These are phyloP conservation scores for Globisporangium middletonii DNA, from an alignment of 352 stramenopile species.

Conservation along the genomic window DNA sequence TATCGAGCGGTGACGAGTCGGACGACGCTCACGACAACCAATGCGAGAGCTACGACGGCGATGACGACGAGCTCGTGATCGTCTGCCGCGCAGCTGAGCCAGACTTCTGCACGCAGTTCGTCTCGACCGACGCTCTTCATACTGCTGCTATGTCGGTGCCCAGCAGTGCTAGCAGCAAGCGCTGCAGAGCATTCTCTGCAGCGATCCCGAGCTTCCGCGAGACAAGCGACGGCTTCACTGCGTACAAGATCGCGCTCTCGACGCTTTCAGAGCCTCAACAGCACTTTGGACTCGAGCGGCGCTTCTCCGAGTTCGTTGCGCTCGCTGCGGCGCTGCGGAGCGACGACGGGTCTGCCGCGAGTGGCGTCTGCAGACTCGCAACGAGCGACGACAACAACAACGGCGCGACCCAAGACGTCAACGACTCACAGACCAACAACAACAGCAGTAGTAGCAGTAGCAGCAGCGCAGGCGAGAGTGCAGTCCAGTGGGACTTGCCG, in stretches of 20 bases:
- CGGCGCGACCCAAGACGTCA: background rate
- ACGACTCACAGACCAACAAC: background rate
- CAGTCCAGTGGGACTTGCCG: constrained; percentile 56
- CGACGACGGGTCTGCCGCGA: background rate
- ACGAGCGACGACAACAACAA: constrained; percentile 1
- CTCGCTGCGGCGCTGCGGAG: constrained; percentile 38
- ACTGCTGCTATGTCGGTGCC: too few relatives aligned
- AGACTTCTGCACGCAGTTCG: constrained; percentile 66
- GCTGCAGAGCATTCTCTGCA: constrained; percentile 39
- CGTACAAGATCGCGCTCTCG: constrained; percentile 46
- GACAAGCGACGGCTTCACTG: constrained; percentile 57
- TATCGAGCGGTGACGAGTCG: constrained; percentile 3
- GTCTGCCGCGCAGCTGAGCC: constrained; percentile 44
- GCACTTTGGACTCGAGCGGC: constrained; percentile 55
- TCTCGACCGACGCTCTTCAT: constrained; percentile 8
- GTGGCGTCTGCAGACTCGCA: background rate
- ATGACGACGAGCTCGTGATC: constrained; percentile 64
- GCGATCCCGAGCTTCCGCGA: constrained; percentile 56
- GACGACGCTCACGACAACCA: constrained; percentile 10
- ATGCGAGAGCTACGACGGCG: constrained; percentile 20
- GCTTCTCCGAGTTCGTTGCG: constrained; percentile 75
- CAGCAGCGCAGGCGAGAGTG: constrained; percentile 2
- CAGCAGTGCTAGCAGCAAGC: background rate
- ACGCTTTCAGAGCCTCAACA: constrained; percentile 29
- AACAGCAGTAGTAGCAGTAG: background rate